phyloP scores from a whole-genome alignment of 768 basidiomycete species.

The Auricularia cornea region DNA sequence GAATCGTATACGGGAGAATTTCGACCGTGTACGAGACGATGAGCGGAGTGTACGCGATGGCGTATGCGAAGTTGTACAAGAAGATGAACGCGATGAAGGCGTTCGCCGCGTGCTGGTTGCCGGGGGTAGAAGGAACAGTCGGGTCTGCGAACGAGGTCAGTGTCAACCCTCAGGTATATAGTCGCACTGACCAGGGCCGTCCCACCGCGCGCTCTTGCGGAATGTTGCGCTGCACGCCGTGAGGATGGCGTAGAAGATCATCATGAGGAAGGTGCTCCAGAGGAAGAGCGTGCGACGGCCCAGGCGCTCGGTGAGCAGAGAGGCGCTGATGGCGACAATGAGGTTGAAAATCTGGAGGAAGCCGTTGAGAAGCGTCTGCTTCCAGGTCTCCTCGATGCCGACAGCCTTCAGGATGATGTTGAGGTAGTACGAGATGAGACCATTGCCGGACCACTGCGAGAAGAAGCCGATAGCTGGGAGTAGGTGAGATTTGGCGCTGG shows the following conservation, averaged over 20 bases:
- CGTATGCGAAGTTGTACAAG: conserved; percentile 71
- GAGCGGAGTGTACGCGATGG: conserved; percentile 79
- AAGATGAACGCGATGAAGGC: conserved; percentile 79
- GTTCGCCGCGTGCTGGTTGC: conserved; percentile 26
- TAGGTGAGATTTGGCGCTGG: too few species aligned
- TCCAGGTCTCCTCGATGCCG: conserved; percentile 21
- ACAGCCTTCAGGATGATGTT: conserved; percentile 49
- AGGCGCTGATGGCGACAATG: conserved; percentile 47
- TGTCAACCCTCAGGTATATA: neutral
- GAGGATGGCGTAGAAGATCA: conserved; percentile 47
- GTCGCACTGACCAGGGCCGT: neutral
- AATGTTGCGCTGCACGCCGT: conserved; percentile 38
- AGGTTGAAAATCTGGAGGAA: conserved; percentile 81
- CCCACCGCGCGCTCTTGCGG: neutral
- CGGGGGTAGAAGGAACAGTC: neutral
- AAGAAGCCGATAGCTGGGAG: conserved; percentile 59
- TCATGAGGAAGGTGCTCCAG: conserved; percentile 36
- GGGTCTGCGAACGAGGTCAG: neutral
- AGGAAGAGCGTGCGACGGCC: conserved; percentile 65
- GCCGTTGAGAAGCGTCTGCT: conserved; percentile 75
- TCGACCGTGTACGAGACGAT: conserved; percentile 84
- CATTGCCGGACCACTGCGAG: conserved; percentile 82
- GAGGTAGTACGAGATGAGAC: conserved; percentile 76
- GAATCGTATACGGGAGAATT: conserved; percentile 73
- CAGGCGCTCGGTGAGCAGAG: conserved; percentile 52